phyloP scores from a whole-genome alignment of 1,284 basidiomycete genomes.

The Trichosporon sp. region DNA sequence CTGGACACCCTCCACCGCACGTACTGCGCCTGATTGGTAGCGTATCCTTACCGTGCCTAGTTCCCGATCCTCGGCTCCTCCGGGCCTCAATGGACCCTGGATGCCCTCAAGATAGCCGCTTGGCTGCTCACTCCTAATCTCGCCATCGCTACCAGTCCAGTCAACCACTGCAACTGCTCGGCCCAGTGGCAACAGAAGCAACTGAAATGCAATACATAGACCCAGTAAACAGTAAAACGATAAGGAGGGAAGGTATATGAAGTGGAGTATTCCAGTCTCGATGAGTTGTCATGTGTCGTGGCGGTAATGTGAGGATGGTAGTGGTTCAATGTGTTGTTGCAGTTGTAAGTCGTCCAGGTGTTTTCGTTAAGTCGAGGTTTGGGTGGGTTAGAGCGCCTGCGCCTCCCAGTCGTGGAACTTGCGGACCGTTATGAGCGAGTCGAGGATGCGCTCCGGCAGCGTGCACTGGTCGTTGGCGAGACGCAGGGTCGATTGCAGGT shows the following conservation, averaged over 20 bases:
- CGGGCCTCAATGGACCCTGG: background rate
- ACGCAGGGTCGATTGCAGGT: background rate
- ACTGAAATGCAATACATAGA: conserved; percentile 8
- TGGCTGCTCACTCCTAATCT: too few species aligned
- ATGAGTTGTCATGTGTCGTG: background rate
- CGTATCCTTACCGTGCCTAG: background rate
- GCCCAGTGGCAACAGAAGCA: too few species aligned
- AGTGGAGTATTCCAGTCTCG: background rate
- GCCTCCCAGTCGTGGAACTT: conserved; percentile 20
- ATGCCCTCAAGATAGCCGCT: background rate
- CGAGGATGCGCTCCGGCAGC: conserved; percentile 11
- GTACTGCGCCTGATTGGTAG: background rate
- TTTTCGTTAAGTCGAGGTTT: background rate
- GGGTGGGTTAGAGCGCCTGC: background rate
- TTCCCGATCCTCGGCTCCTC: background rate
- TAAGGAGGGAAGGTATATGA: background rate
- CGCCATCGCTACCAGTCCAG: too few species aligned
- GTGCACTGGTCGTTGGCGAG: conserved; percentile 13
- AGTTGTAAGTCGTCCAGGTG: background rate
- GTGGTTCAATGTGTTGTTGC: background rate
- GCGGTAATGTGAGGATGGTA: background rate
- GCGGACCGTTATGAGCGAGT: conserved; percentile 1
- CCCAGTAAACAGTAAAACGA: background rate
- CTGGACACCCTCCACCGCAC: background rate
- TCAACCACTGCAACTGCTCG: too few species aligned